These are phyloP conservation scores for Sordariomycetes sp. DNA, from an alignment of 2,329 filamentous ascomycete species.

Conservation along the genomic window DNA sequence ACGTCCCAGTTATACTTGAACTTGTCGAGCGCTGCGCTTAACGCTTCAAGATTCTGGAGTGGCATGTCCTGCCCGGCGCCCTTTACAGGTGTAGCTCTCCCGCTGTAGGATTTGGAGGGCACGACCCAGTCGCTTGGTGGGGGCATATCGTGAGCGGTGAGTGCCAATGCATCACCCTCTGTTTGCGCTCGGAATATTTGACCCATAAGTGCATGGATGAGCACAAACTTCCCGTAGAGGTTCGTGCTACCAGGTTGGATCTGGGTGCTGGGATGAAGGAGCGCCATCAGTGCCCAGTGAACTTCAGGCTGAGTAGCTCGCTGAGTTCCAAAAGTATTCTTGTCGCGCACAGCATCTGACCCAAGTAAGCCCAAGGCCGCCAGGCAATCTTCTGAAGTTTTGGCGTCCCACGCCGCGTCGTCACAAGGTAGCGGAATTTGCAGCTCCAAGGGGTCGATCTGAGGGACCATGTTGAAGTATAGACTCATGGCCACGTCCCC, in stretches of 20 bases:
- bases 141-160: slow-evolving; percentile 39
- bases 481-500: slow-evolving; percentile 57
- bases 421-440: slow-evolving; percentile 61
- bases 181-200: slow-evolving; percentile 41
- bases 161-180: slow-evolving; percentile 25
- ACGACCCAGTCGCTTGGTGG: slow-evolving; percentile 50
- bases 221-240: slow-evolving; percentile 63
- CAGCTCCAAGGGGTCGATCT: slow-evolving; percentile 56
- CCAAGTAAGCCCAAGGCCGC: slow-evolving; percentile 57
- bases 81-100: slow-evolving; percentile 36
- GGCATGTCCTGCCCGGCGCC: slow-evolving; percentile 25
- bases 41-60: slow-evolving; percentile 35
- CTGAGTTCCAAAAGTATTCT: slow-evolving; percentile 54
- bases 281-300: slow-evolving; percentile 48
- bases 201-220: slow-evolving; percentile 60
- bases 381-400: slow-evolving; percentile 48
- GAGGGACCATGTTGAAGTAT: slow-evolving; percentile 60
- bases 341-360: slow-evolving; percentile 38
- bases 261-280: slow-evolving; percentile 49
- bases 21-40: slow-evolving; percentile 54
- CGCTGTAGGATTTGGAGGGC: slow-evolving; percentile 29
- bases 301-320: slow-evolving; percentile 57
- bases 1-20: slow-evolving; percentile 66
- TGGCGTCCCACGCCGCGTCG: slow-evolving; percentile 66
- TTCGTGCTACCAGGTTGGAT: slow-evolving; percentile 61